phyloP scores from a whole-genome alignment of 257 asterid species.

The Solanum ahanhuiri region DNA sequence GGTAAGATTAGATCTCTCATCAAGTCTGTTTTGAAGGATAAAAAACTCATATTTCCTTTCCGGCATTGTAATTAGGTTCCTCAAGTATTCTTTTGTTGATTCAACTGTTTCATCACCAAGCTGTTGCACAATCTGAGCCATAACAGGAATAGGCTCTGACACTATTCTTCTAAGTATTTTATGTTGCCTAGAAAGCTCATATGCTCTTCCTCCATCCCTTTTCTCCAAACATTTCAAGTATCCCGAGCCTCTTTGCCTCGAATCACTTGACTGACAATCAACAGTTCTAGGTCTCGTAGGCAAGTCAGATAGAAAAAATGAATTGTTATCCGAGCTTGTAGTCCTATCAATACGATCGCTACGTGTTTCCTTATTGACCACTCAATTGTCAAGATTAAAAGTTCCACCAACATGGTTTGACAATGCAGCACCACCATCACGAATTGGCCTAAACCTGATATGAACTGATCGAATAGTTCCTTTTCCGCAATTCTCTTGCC shows the following conservation, averaged over 20 bases:
- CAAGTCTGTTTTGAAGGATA: constrained; percentile 54
- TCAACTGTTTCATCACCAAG: constrained; percentile 1
- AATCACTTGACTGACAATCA: constrained; percentile 31
- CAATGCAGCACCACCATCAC: constrained; percentile 73
- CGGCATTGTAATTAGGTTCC: constrained; percentile 30
- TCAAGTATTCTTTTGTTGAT: constrained; percentile 59
- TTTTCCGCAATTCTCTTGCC: constrained; percentile 73
- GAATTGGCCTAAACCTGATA: constrained; percentile 77
- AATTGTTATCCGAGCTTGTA: constrained; percentile 4
- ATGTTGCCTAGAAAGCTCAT: constrained; percentile 42
- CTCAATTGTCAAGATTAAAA: constrained; percentile 32
- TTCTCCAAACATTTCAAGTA: constrained; percentile 30
- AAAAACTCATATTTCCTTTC: constrained; percentile 52
- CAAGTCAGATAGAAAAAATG: constrained; percentile 79
- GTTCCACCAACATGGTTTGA: constrained; percentile 43
- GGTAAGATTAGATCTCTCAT: constrained; percentile 68
- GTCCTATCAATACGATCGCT: constrained; percentile 41
- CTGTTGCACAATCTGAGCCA: too few relatives aligned
- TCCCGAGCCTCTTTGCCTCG: neutral
- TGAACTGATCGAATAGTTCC: constrained; percentile 95
- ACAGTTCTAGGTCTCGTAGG: neutral
- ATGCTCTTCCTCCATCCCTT: constrained; percentile 30
- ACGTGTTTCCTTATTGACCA: constrained; percentile 39
- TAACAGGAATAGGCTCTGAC: too few relatives aligned
- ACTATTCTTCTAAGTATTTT: constrained; percentile 42